A percentile compares a stretch with the other conserved stretches of the same genome.
Evolutionary conservation across 129 eudicot genomes (phyloP).

Genomic region (carrot (Daucus carota)): DH1_v3.0 NC_030381.2:49429501-49430000

Average conservation of each 20-base stretch:
- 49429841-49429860: slow-evolving; percentile 46
- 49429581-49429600: too few species aligned
- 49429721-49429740: neutral
- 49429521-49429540: too few species aligned
- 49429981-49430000: neutral
- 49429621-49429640: too few species aligned
- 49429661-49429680: too few species aligned
- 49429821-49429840: slow-evolving; percentile 28
- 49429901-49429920: slow-evolving; percentile 9
- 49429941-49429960: neutral
- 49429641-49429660: too few species aligned
- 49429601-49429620: too few species aligned
- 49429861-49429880: slow-evolving; percentile 42
- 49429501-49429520: too few species aligned
- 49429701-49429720: neutral
- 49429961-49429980: neutral
- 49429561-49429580: too few species aligned
- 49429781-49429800: neutral
- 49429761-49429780: neutral
- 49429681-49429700: neutral
- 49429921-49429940: neutral
- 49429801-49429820: too few species aligned
- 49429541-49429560: too few species aligned
- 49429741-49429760: neutral
- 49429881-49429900: slow-evolving; percentile 28